Evolutionary conservation across 2,329 filamentous ascomycete species (phyloP).

Genomic region (Botryotinia globosa): DNA sequence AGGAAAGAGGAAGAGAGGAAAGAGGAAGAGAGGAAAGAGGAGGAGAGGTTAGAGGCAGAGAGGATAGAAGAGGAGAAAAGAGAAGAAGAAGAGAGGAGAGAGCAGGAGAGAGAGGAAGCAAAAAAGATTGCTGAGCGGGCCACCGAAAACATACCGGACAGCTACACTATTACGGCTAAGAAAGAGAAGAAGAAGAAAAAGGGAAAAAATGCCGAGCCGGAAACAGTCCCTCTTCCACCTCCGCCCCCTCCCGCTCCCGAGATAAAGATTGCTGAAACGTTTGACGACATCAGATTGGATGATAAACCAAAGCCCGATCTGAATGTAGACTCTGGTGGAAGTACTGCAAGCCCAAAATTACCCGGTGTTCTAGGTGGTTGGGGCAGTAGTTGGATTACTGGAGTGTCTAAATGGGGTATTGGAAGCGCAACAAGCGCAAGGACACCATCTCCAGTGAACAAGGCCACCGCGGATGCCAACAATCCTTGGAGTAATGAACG

Average conservation of each 20-base stretch:
- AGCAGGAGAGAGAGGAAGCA: neutral
- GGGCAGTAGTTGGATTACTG: conserved; percentile 59
- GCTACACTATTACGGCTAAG: conserved; percentile 10
- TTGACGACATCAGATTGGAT: conserved; percentile 67
- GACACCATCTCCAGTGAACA: conserved; percentile 21
- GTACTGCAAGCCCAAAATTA: conserved; percentile 40
- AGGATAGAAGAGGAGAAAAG: conserved; percentile 48
- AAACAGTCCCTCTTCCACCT: conserved; percentile 24
- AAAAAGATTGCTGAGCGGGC: conserved; percentile 29
- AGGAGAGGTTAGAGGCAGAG: conserved; percentile 51
- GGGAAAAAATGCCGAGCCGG: conserved; percentile 37
- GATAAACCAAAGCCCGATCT: conserved; percentile 59
- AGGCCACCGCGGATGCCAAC: conserved; percentile 43
- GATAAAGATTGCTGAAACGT: conserved; percentile 49
- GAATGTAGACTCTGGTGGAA: conserved; percentile 49
- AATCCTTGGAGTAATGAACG: conserved; percentile 51
- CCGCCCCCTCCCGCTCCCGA: conserved; percentile 34
- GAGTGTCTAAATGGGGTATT: conserved; percentile 41
- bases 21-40: conserved; percentile 42
- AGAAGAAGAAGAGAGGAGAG: conserved; percentile 10
- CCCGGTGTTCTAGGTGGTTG: conserved; percentile 52
- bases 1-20: conserved; percentile 41
- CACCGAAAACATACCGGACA: neutral
- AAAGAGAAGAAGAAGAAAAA: conserved; percentile 53
- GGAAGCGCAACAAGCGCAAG: conserved; percentile 27